Evolutionary conservation across 176 grass and related monocot species (phyloP).

Genomic region (Tillandsia fasciculata): DNA sequence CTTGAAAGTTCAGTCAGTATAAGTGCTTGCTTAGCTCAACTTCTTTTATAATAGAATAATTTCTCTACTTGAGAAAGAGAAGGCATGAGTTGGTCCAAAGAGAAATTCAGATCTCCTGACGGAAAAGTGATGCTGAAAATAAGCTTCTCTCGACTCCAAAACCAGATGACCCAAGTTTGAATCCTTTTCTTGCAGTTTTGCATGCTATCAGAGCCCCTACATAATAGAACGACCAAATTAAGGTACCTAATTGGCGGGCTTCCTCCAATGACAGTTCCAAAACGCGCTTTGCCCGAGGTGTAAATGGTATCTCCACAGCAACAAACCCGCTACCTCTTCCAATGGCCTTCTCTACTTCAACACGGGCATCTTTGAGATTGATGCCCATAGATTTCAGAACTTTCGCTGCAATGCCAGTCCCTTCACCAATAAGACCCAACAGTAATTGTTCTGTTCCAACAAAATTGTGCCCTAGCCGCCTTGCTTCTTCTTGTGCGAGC

Average conservation of each 20-base stretch:
- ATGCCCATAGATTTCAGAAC: conserved; percentile 94
- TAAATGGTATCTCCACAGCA: conserved; percentile 97
- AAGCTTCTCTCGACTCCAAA: not conserved
- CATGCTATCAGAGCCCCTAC: not conserved
- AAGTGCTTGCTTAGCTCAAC: too few relatives aligned
- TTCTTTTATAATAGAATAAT: too few relatives aligned
- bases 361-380: conserved; percentile 91
- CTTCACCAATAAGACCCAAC: conserved; percentile 79
- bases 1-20: too few relatives aligned
- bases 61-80: too few relatives aligned
- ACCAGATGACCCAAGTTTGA: too few relatives aligned
- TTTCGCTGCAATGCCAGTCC: conserved; percentile 84
- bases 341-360: conserved; percentile 91
- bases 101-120: too few relatives aligned
- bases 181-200: not conserved
- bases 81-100: too few relatives aligned
- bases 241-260: conserved; percentile 77
- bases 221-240: not conserved
- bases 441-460: conserved; percentile 95
- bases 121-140: not conserved
- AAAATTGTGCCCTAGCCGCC: conserved; percentile 80
- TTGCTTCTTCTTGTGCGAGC: conserved; percentile 93
- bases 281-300: conserved; percentile 89
- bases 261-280: conserved; percentile 91
- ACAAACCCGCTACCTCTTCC: conserved; percentile 94